Percentiles rank a stretch among this genome's conserved stretches.
These are phyloP conservation scores for Colletotrichum abscissum DNA, from an alignment of 2,329 filamentous ascomycete genomes.

Conservation along the genomic window DNA sequence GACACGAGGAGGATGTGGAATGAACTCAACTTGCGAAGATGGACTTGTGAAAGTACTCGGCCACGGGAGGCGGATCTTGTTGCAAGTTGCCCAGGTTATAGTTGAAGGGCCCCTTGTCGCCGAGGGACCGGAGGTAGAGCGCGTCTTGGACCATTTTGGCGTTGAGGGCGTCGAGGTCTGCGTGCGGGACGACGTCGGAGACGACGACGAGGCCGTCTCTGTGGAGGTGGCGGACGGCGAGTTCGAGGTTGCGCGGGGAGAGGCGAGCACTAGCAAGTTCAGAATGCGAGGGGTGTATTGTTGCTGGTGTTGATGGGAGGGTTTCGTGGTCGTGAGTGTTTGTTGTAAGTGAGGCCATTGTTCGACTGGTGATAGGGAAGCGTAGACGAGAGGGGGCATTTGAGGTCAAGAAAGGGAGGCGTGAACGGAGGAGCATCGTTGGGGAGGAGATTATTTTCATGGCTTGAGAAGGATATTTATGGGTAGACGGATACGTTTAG, in stretches of 20 bases:
- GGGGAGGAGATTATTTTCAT: neutral
- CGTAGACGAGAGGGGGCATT: too few species aligned
- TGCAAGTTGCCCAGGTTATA: constrained; percentile 73
- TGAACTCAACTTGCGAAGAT: constrained; percentile 64
- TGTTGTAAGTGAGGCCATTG: constrained; percentile 21
- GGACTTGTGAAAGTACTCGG: constrained; percentile 57
- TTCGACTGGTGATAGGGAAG: neutral
- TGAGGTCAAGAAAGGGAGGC: neutral
- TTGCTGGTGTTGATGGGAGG: constrained; percentile 25
- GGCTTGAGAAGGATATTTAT: neutral
- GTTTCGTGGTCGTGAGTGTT: neutral
- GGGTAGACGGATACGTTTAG: neutral
- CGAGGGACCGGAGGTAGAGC: constrained; percentile 58
- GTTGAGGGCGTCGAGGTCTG: constrained; percentile 66
- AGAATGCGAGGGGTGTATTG: constrained; percentile 48
- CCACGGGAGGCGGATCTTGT: constrained; percentile 66
- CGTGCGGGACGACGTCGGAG: constrained; percentile 61
- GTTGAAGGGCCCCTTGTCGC: constrained; percentile 68
- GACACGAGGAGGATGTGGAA: neutral
- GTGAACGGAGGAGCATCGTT: neutral
- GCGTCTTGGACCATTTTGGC: constrained; percentile 70
- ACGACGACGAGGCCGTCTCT: constrained; percentile 68
- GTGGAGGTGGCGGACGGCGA: constrained; percentile 62
- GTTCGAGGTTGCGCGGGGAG: constrained; percentile 62
- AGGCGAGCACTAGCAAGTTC: constrained; percentile 40